phyloP scores from a whole-genome alignment of 202 grass and related monocot genomes.

The Carex arenaria region DNA sequence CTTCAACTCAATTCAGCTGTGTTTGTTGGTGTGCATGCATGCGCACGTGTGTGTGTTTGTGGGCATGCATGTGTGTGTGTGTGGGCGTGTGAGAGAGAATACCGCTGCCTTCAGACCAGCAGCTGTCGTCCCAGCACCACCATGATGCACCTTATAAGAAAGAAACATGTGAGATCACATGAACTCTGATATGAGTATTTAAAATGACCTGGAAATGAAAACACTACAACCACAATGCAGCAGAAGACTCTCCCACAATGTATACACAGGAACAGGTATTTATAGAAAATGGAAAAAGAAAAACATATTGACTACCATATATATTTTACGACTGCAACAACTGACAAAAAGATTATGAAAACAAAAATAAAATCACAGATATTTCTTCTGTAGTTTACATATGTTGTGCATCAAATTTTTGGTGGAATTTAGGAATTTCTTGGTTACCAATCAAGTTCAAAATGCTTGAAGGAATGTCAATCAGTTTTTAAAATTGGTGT shows the following conservation, averaged over 20 bases:
- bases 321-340: not conserved
- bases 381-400: not conserved
- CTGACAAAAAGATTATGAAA: not conserved
- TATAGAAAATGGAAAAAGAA: not conserved
- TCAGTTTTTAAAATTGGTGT: not conserved
- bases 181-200: not conserved
- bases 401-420: not conserved
- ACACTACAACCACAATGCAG: not conserved
- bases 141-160: constrained; percentile 36
- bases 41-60: not conserved
- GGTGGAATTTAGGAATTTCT: not conserved
- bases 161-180: not conserved
- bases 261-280: not conserved
- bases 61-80: not conserved
- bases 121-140: constrained; percentile 47
- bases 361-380: not conserved
- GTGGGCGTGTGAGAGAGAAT: not conserved
- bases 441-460: not conserved
- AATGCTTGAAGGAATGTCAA: not conserved
- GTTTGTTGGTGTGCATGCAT: not conserved
- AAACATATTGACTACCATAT: not conserved
- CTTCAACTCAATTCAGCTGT: not conserved
- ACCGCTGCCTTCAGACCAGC: constrained; percentile 43
- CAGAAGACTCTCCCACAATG: not conserved
- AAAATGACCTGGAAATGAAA: not conserved